Evolutionary conservation across 805 yeast genomes (phyloP), one percentile per base, ranked within the genome.

Genomic region (Wickerhamiella slavikovae): DNA sequence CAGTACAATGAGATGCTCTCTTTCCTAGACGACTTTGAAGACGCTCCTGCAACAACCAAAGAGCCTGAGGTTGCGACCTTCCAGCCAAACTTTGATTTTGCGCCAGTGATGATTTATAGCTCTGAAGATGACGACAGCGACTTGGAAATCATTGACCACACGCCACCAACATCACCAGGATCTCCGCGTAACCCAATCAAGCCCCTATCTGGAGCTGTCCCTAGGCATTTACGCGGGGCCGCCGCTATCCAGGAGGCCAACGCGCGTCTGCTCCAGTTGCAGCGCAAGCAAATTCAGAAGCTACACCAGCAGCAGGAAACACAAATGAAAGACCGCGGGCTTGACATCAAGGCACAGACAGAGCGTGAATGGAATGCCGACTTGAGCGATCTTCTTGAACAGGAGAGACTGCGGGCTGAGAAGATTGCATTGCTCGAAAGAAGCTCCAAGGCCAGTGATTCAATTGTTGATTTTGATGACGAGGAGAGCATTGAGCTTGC

Each of bases 401-500:
- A 22, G 11, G 43, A 38, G 32, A 35, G 30, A 17, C 27, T 28
- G 15, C 20, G 23, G 8, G 41, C 39, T n/a, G 39, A 29, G 11
- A 31, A 30, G 19, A 18, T 37, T 9, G 29, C 28, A 3, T 15
- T 21, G 5, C 29, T 29, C 17, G 38, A 30, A 13, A 22, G 23
- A 6, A 26, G 16, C 10, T 27, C 26, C 18, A 29, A 24, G 12
- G 28, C 24, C 5, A 15, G 25, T 14, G 30, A 28, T 17, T 15
- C 19, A 5, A 21, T 28, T 20, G 36, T 37, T 6, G 28, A n/a
- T 13, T 27, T 29, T 13, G 31, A 30, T 25, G 35, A 33, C 15
- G 16, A 9, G 15, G 17, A 15, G 14, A 5, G 5, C 13, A 8
- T 16, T n/a, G 27, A 5, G 27, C 19, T 5, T 13, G 6, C n/a